Base-by-base conservation (phyloP, 805 yeast genomes). In the Yarrowia sp. region DNA sequence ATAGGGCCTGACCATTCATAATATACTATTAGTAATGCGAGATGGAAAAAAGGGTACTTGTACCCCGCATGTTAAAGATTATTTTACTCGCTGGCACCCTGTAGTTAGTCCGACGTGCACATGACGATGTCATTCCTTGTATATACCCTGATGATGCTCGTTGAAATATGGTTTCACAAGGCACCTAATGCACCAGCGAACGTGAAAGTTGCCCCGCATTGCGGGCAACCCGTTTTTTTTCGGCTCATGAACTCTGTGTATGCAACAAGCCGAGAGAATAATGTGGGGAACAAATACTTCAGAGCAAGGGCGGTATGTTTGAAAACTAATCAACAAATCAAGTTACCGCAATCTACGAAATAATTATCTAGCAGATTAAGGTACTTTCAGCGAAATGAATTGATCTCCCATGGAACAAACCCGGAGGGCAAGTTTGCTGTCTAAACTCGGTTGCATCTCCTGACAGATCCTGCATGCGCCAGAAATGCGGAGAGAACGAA, bases 131-230 rank as follows among this genome's bases (percentile, higher is more conserved):
- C 13, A 15, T 28, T 28, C 45, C 31, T 43, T 6, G 32, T 43
- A 13, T 43, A 22, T 22, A 22, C 28, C 28, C 28, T 22, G 28
- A 22, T 22, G 28, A 22, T 22, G 28, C 28, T 22, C 28, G 28
- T 22, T 18, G 6, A 32, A 35, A 18, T 36, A 51, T 32, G n/a
- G 33, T 51, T 51, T 36, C 14, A 9, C 43, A 22, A 17, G 42
- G 13, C 28, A 22, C 8, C 42, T 17, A 35, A n/a, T 22, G 43
- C 33, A 36, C 35, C 58, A 51, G 36, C 58, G 61, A 55, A 55
- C 47, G 61, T 55, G 61, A 55, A 55, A 55, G 61, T 55, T 55
- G 61, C 61, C 61, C 61, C 61, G 47, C 61, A 55, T 55, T 55
- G 36, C 43, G 43, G 58, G 47, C 61, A 55, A 39, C 61, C 61